A percentile compares a stretch with the other conserved stretches of the same genome.
phyloP scores from a whole-genome alignment of 345 rosid species.

The Camelina laxa region DNA sequence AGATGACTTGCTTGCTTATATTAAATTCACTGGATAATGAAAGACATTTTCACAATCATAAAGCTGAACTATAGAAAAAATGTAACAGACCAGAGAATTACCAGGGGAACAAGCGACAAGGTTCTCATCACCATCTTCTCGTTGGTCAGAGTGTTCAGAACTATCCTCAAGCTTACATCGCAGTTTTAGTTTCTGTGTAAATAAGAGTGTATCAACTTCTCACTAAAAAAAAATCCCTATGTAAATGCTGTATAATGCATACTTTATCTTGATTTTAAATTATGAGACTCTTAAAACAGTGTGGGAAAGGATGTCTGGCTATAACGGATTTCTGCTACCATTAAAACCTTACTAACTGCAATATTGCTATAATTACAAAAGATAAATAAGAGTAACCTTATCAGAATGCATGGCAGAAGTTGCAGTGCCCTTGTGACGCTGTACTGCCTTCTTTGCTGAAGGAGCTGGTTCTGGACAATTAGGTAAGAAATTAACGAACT shows the following conservation, averaged over 20 bases:
- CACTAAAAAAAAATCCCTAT: conserved; percentile 58
- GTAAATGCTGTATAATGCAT: conserved; percentile 59
- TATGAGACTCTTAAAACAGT: conserved; percentile 53
- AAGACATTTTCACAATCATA: background rate
- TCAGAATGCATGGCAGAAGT: conserved; percentile 57
- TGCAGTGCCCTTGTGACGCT: conserved; percentile 62
- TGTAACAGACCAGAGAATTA: conserved; percentile 49
- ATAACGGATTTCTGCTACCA: conserved; percentile 20
- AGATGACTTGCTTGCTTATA: conserved; percentile 16
- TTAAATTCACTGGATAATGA: background rate
- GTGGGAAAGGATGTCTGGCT: conserved; percentile 54
- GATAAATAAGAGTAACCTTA: conserved; percentile 57
- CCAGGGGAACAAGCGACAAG: conserved; percentile 59
- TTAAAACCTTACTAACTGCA: conserved; percentile 12
- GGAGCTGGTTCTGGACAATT: conserved; percentile 60
- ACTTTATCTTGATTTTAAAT: conserved; percentile 61
- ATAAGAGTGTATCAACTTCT: conserved; percentile 62
- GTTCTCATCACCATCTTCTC: conserved; percentile 69
- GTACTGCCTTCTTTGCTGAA: conserved; percentile 57
- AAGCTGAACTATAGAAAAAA: conserved; percentile 23
- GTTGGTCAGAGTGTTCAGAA: conserved; percentile 66
- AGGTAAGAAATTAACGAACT: conserved; percentile 87
- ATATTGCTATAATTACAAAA: conserved; percentile 21
- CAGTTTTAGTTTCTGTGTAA: conserved; percentile 59
- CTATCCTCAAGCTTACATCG: conserved; percentile 51